Conservation (phyloP, 1,284 basidiomycete species). For the Heterobasidion irregulare region DNA sequence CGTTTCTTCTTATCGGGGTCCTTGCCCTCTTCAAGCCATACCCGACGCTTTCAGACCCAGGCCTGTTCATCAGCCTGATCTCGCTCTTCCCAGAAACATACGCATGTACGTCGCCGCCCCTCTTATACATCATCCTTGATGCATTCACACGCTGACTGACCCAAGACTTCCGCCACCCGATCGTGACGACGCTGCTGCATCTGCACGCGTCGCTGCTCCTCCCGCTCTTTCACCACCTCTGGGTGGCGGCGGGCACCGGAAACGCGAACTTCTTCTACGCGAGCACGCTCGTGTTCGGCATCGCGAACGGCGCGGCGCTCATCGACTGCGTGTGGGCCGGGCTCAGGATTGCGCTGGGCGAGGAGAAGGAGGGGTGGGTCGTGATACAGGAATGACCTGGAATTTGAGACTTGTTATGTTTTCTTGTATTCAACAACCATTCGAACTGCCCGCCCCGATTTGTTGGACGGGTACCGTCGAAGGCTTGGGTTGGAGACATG, state of each 20-base stretch:
- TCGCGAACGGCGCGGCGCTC: slow-evolving; percentile 78
- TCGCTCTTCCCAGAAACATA: slow-evolving; percentile 80
- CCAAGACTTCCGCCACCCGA: slow-evolving; percentile 80
- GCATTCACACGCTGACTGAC: background rate
- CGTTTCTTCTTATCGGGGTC: slow-evolving; percentile 72
- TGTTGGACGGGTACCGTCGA: background rate
- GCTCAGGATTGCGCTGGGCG: slow-evolving; percentile 55
- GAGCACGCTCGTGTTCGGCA: slow-evolving; percentile 86
- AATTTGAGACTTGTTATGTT: background rate
- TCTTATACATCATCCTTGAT: slow-evolving; percentile 1
- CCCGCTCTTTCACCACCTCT: slow-evolving; percentile 87
- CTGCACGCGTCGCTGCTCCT: slow-evolving; percentile 82
- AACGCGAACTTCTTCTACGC: slow-evolving; percentile 99
- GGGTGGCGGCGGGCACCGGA: slow-evolving; percentile 88
- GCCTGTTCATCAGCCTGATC: slow-evolving; percentile 78
- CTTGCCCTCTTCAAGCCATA: slow-evolving; percentile 88
- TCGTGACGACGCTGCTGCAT: slow-evolving; percentile 80
- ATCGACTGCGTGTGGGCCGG: slow-evolving; percentile 80
- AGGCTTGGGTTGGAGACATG: too few relatives aligned
- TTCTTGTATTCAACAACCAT: background rate
- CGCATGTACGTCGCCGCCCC: slow-evolving; percentile 49
- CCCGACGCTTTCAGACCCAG: slow-evolving; percentile 84
- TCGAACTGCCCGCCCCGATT: background rate
- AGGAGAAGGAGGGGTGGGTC: slow-evolving; percentile 40
- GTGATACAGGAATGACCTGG: slow-evolving; percentile 48